Evolutionary conservation across 2,329 filamentous ascomycete genomes (phyloP).

Genomic region (Coleophoma crateriformis): DNA sequence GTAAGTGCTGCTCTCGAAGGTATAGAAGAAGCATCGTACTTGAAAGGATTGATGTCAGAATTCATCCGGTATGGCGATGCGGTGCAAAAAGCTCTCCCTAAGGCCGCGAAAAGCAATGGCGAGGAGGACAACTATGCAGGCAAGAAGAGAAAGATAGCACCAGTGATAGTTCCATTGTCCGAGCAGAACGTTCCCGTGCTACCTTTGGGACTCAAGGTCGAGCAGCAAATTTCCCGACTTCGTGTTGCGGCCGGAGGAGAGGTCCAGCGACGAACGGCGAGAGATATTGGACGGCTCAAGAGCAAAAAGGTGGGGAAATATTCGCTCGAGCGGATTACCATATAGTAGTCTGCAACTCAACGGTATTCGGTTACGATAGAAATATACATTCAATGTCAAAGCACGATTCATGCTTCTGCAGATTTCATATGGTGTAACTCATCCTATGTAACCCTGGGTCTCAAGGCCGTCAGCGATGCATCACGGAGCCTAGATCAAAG

Average conservation of each 20-base stretch:
- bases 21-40: constrained; percentile 60
- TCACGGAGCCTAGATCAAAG: too few species aligned
- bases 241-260: constrained; percentile 67
- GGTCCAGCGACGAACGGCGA: constrained; percentile 58
- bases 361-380: not conserved
- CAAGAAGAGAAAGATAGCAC: constrained; percentile 31
- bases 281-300: constrained; percentile 73
- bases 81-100: constrained; percentile 13
- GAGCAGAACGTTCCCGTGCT: constrained; percentile 44
- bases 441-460: too few species aligned
- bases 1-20: constrained; percentile 67
- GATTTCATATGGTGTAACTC: too few species aligned
- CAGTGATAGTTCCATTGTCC: constrained; percentile 37
- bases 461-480: too few species aligned
- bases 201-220: constrained; percentile 67
- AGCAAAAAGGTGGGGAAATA: constrained; percentile 79
- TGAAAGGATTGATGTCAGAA: constrained; percentile 61
- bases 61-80: constrained; percentile 54
- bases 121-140: not conserved
- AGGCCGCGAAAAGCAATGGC: not conserved
- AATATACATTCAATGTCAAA: too few species aligned
- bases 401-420: too few species aligned
- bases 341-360: constrained; percentile 36
- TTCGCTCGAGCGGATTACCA: constrained; percentile 70
- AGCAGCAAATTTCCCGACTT: constrained; percentile 39